Percentiles rank a stretch among this genome's conserved stretches.
phyloP scores from a whole-genome alignment of 2,329 filamentous ascomycete genomes.

The Aspergillus clavatus region DNA sequence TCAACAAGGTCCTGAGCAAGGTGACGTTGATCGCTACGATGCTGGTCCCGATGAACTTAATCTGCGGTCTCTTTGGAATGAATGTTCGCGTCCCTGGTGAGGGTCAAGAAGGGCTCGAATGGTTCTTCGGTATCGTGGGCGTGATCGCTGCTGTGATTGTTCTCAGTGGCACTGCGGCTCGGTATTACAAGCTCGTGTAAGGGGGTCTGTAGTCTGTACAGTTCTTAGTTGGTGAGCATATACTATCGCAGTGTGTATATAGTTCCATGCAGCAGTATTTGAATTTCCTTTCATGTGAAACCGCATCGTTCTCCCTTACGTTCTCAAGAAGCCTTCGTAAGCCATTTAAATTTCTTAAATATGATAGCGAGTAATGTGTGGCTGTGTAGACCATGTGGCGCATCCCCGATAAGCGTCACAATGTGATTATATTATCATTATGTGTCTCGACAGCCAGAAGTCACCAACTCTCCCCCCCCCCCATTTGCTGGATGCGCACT shows the following conservation, averaged over 20 bases:
- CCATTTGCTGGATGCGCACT: no score
- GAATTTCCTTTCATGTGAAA: no score
- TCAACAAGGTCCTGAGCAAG: conserved; percentile 87
- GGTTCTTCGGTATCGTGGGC: conserved; percentile 49
- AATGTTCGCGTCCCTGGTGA: conserved; percentile 46
- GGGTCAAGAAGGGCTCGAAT: conserved; percentile 31
- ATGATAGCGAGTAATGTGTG: background rate
- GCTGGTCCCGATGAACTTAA: conserved; percentile 90
- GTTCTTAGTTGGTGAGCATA: background rate
- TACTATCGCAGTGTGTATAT: background rate
- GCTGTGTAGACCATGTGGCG: background rate
- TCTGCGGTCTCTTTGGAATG: conserved; percentile 60
- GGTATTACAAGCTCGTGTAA: conserved; percentile 40
- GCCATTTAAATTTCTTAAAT: no score
- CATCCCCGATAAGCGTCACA: background rate
- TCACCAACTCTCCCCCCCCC: no score
- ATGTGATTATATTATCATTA: no score
- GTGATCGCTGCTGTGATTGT: conserved; percentile 42
- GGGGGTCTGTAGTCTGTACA: background rate
- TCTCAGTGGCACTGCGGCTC: conserved; percentile 35
- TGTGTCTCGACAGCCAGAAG: no score
- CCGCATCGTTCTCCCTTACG: no score
- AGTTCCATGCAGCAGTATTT: background rate
- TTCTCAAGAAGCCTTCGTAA: no score
- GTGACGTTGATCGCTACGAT: conserved; percentile 93